Evolutionary conservation across 2,329 filamentous ascomycete genomes (phyloP), one percentile per base, ranked within the genome.

Genomic region (Phyllosticta ampelicida): DNA sequence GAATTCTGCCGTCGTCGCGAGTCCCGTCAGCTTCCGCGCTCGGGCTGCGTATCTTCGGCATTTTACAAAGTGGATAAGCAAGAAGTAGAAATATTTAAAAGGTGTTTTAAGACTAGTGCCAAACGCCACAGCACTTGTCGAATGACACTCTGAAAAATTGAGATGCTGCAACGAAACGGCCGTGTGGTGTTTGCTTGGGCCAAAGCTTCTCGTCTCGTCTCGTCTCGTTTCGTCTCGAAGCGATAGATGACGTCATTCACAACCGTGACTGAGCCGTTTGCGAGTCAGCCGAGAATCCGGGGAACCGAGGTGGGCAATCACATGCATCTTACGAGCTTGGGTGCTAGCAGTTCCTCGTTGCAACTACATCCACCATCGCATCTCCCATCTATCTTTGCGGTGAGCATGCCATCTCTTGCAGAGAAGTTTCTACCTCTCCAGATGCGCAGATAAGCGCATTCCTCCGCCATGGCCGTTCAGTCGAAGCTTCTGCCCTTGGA

Each of bases 401-500:
- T 49, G 53, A 59, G 57, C 52, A 59, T 59, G 57, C 57, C 53
- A 52, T 48, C 28, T 51, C 57, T 29, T 52, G 19, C 53, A 53
- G 52, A 16, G n/a, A 49, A 21, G 48, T 29, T 23, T 48, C 48
- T 21, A 19, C 30, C 26, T 28, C 51, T 19, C 48, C 57, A 48
- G 53, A 55, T 59, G 57, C 53, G 19, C 49, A 19, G 21, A 53
- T 59, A 53, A 59, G 53, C 49, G 29, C 52, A 28, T 20, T 19
- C 9, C 13, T 36, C 28, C 54, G 58, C 54, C 55, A 74, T 74
- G 72, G 71, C 71, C 58, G 72, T 70, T 62, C 67, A 74, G 60
- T 74, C 71, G 53, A 74, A 74, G 69, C 65, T 68, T 51, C 61
- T 65, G 56, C 62, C 71, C 26, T 69, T 68, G 30, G 66, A 64